Evolutionary conservation across 495 filamentous ascomycete species (phyloP), one percentile per base, ranked within the genome.

Genomic region (Elaphomyces granulatus): DNA sequence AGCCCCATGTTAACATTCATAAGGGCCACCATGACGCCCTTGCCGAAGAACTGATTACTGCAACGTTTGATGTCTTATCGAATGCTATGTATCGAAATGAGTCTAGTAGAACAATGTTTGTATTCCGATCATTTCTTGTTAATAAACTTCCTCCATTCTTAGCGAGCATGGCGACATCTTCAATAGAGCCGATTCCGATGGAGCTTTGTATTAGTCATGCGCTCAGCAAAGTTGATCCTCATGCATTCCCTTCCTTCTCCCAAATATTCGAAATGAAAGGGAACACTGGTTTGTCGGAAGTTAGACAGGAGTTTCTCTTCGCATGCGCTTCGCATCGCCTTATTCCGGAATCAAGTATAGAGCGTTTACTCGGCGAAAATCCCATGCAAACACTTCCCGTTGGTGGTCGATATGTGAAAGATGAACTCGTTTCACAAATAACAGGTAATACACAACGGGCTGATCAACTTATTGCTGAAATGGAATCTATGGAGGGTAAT

Each of bases 401-500:
- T 34, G 75, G 75, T 31, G 81, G 81, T 2, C 77, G 74, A 32
- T 90, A 87, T 52, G 63, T 73, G 21, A 83, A 85, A 50, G 79
- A 92, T 7, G 68, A 76, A 8, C 63, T 98, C 6, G 70, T 92
- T 6, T 66, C 70, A 28, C 75, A 86, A 44, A 94, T 81, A 45
- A 72, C 75, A 20, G 64, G 67, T 4, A 80, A 90, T 43, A 72
- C 74, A 0, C 80, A 81, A 40, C 72, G 71, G 20, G 73, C 82
- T 0, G 81, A 86, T 45, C 74, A 75, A 42, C 64, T 93, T 20
- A 74, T 94, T 19, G 60, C 59, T 8, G 83, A 94, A 49, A 68
- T 96, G 41, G 87, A 94, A 45, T 79, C 77, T n/a, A 83, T 93
- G 70, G 85, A 94, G 52, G 90, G 90, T 0, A 96, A 98, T 59